These are phyloP conservation scores for Penicillium sp. DNA, from an alignment of 2,329 filamentous ascomycete species.

Conservation along the genomic window DNA sequence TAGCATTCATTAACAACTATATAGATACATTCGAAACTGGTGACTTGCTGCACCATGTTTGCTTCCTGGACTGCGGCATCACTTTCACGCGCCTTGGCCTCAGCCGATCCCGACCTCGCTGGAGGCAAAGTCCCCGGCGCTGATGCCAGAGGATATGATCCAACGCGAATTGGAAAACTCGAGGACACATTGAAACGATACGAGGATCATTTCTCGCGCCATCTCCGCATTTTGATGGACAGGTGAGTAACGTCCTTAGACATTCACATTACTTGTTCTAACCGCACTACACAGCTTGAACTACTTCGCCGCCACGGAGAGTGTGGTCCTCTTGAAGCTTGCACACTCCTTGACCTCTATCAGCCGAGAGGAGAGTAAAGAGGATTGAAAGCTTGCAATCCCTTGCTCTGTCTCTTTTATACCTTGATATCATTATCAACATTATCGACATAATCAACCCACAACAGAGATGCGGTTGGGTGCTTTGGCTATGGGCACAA, in stretches of 20 bases:
- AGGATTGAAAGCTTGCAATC: background rate
- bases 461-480: background rate
- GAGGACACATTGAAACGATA: constrained; percentile 83
- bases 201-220: constrained; percentile 83
- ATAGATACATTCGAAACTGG: constrained; percentile 92
- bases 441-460: background rate
- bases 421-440: background rate
- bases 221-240: constrained; percentile 87
- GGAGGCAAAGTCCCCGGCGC: constrained; percentile 24
- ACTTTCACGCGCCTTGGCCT: constrained; percentile 73
- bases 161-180: constrained; percentile 60
- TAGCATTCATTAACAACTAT: constrained; percentile 1
- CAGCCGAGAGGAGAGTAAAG: constrained; percentile 33
- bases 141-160: constrained; percentile 45
- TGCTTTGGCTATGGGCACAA: background rate
- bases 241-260: constrained; percentile 39
- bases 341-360: constrained; percentile 37
- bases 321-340: constrained; percentile 80
- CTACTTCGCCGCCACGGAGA: constrained; percentile 94
- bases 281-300: constrained; percentile 50
- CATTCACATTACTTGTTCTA: background rate
- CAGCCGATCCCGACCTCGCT: constrained; percentile 67
- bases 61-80: constrained; percentile 73
- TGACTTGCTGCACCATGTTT: constrained; percentile 92
- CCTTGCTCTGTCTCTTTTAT: background rate